Evolutionary conservation across 805 yeast species (phyloP), one percentile per base, ranked within the genome.

Genomic region (Sugiyamaella boreocaroliniensis): DNA sequence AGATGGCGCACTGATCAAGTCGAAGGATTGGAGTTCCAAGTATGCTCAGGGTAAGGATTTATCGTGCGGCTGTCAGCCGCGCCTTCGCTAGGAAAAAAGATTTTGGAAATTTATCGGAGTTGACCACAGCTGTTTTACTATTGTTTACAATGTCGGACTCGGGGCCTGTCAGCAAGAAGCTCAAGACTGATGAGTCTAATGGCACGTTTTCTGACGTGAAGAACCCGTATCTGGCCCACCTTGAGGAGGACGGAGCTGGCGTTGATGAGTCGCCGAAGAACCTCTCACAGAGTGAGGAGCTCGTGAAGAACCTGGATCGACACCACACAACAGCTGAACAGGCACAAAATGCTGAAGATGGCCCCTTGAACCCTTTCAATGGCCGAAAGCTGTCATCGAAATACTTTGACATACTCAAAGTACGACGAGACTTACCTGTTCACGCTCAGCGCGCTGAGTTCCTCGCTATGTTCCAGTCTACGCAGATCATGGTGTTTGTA

Each of bases 401-500:
- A 63, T 93, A 93, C 69, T 78, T 82, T 60, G 86, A 81, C 56
- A 93, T 93, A 55, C 74, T 93, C 55, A 81, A 80, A 61, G 78
- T 76, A 22, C 81, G 99, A 71, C 79, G 95, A 59, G 86, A 87
- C 56, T 76, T 93, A 56, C 99, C 99, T 1, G 98, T 93, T 18
- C 96, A 92, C 70, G 81, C 89, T 29, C 97, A 93, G 71, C 78
- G 98, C 67, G 85, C 81, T 50, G 96, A 92, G 70, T 93, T 93
- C 68, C 76, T 93, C 53, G 76, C 78, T 58, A 81, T 87, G 54
- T 93, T 85, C 71, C 98, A 92, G 58, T 72, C 78, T 18, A 82
- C 92, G 40, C 99, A 92, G 71, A 86, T 92, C 66, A 86, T 93
- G 95, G 98, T 92, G 40, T 89, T 93, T 70, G 98, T 93, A 49